Evolutionary conservation across 2,329 filamentous ascomycete species (phyloP), one percentile per base, ranked within the genome.

Genomic region (Colletotrichum chrysophilum): DNA sequence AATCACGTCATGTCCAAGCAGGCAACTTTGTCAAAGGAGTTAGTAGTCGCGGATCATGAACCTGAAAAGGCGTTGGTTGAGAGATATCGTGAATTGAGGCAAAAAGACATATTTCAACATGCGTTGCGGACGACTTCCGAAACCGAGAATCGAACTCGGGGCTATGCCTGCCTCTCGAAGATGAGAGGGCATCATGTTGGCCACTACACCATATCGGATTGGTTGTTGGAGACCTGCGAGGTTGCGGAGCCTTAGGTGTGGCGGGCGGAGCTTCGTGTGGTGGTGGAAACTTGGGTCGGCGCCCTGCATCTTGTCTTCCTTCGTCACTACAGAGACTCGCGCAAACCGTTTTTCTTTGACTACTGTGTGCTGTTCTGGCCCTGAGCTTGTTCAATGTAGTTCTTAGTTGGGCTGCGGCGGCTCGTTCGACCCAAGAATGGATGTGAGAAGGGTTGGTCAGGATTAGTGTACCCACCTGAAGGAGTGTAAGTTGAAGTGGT

Each of bases 61-160:
- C 8, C 3, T 0, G 0, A n/a, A n/a, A 1, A 43, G 1, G 18
- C 38, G 18, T n/a, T n/a, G 18, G 18, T 43, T 3, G 0, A 0
- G 1, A 1, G 12, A 10, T n/a, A 5, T n/a, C 18, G 0, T 48
- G 18, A 0, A 48, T 7, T 0, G 43, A 0, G 3, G 43, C n/a
- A 52, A 52, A 52, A 21, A 52, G 43, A n/a, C 3, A 58, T 6
- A 4, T 10, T 10, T 5, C 24, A 16, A 58, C 55, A 58, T 58
- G 55, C 21, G 55, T 30, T 58, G 24, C 24, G 26, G 14, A 62
- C 21, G 18, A 32, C 3, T 21, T 66, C 48, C 48, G 36, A 38
- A 38, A 30, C 43, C 21, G 43, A 38, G 43, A 32, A 38, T 43
- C 43, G 30, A 52, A 38, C 32, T 43, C 21, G 30, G 43, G 43